Evolutionary conservation across 495 filamentous ascomycete species (phyloP), one percentile per base, ranked within the genome.

Genomic region (Margaritispora aquatica): DNA sequence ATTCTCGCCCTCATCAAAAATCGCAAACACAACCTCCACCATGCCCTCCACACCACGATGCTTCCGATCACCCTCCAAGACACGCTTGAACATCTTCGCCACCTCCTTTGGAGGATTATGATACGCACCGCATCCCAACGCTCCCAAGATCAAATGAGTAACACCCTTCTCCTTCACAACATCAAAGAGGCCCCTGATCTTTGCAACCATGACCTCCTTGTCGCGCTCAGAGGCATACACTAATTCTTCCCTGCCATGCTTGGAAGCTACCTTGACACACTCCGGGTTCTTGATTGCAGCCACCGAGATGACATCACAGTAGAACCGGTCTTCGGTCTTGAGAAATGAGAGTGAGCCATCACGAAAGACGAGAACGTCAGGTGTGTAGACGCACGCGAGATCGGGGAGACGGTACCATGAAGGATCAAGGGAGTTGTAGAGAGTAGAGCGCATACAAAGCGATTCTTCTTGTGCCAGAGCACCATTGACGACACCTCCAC

Each of bases 111-210:
- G 73, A 9, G 88, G 88, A 63, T 89, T 88, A 0, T 67, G 71
- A 67, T 86, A 88, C 0, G 77, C 84, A 4, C 86, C 86, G 65
- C 86, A 89, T 1, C 87, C 87, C 69, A 88, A 72, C 0, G 86
- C 85, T 0, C 87, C 85, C 1, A 91, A 72, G 22, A 89, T 80
- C 11, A 89, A 64, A 62, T 69, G 72, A 27, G 52, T 60, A 47
- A 82, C 77, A 1, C 73, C 75, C 31, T 80, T 79, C 20, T 70
- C 53, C 11, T 69, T 77, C 52, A 84, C 77, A 22, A 85, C 69
- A 10, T 83, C 76, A 54, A 89, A 71, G 13, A 82, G 76, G n/a
- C 77, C 58, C 26, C 80, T 70, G 73, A 89, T 85, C 66, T 87
- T 88, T 15, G 70, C 68, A 58, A 78, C 72, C 65, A 78, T 85